Evolutionary conservation across 352 stramenopile genomes (phyloP).

Genomic region (Pythium coloratum): DNA sequence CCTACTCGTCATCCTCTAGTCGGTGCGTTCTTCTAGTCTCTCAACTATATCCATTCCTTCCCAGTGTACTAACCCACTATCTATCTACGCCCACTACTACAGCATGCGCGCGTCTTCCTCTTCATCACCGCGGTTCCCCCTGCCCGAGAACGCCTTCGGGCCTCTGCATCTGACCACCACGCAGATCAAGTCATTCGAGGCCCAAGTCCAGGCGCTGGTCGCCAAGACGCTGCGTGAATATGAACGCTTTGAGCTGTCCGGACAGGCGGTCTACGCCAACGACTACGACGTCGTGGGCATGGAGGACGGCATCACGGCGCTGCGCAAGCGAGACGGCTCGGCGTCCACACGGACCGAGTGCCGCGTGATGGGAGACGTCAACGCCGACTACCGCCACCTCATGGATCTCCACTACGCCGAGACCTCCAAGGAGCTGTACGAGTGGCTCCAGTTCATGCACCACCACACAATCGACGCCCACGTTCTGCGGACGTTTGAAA

Average conservation of each 20-base stretch:
- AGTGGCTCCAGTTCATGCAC: constrained; percentile 71
- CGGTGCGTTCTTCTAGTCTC: neutral
- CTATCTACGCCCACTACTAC: neutral
- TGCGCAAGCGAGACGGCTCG: constrained; percentile 2
- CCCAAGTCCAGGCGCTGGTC: constrained; percentile 5
- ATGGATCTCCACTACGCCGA: constrained; percentile 73
- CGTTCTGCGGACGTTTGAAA: constrained; percentile 76
- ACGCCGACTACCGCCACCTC: constrained; percentile 61
- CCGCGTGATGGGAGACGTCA: constrained; percentile 60
- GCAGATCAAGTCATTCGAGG: constrained; percentile 5
- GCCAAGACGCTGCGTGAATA: constrained; percentile 11
- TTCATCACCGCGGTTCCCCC: constrained; percentile 3
- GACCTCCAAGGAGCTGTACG: constrained; percentile 53
- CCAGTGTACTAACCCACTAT: neutral
- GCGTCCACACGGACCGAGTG: constrained; percentile 22
- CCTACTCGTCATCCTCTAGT: neutral
- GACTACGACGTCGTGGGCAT: constrained; percentile 18
- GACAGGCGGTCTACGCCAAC: constrained; percentile 5
- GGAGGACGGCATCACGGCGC: constrained; percentile 12
- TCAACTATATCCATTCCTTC: too few relatives aligned
- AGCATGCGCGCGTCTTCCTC: constrained; percentile 1
- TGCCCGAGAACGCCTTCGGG: constrained; percentile 9
- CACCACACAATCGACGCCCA: constrained; percentile 62
- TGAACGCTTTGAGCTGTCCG: constrained; percentile 17
- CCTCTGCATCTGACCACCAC: neutral